Percentiles rank a stretch among this genome's conserved stretches.
Evolutionary conservation across 2,329 filamentous ascomycete species (phyloP).

Genomic region (Domatiomyces catenatus): DNA sequence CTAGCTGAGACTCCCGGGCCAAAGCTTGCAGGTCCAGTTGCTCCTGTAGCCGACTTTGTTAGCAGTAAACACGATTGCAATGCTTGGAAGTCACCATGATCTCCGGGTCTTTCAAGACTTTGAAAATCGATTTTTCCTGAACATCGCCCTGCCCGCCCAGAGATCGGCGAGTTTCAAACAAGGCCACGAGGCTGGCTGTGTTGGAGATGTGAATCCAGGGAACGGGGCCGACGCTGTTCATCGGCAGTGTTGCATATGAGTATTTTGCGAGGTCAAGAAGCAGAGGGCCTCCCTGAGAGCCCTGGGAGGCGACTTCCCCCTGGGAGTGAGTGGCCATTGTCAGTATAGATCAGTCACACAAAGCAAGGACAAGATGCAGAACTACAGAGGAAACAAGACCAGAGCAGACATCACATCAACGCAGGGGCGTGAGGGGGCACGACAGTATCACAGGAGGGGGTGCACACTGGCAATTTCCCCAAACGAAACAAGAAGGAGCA

Average conservation of each 20-base stretch:
- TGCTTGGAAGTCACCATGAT: slow-evolving; percentile 22
- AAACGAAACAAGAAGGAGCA: neutral
- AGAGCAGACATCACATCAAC: neutral
- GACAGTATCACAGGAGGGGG: neutral
- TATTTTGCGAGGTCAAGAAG: slow-evolving; percentile 26
- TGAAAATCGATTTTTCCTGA: slow-evolving; percentile 20
- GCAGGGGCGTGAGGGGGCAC: neutral
- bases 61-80: neutral
- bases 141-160: slow-evolving; percentile 10
- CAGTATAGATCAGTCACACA: neutral
- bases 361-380: neutral
- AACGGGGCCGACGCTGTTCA: slow-evolving; percentile 25
- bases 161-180: slow-evolving; percentile 22
- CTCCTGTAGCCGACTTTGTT: slow-evolving; percentile 22
- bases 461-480: neutral
- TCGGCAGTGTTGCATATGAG: slow-evolving; percentile 28
- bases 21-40: slow-evolving; percentile 26
- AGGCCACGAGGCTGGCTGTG: slow-evolving; percentile 22
- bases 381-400: neutral
- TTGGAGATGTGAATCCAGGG: slow-evolving; percentile 30
- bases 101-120: slow-evolving; percentile 22
- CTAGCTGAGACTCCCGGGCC: slow-evolving; percentile 16
- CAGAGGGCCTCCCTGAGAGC: neutral
- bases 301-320: slow-evolving; percentile 16
- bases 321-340: neutral